A percentile compares a stretch with the other conserved stretches of the same genome.
These are phyloP conservation scores for Ogataea degrootiae DNA, from an alignment of 805 yeast genomes.

Conservation along the genomic window DNA sequence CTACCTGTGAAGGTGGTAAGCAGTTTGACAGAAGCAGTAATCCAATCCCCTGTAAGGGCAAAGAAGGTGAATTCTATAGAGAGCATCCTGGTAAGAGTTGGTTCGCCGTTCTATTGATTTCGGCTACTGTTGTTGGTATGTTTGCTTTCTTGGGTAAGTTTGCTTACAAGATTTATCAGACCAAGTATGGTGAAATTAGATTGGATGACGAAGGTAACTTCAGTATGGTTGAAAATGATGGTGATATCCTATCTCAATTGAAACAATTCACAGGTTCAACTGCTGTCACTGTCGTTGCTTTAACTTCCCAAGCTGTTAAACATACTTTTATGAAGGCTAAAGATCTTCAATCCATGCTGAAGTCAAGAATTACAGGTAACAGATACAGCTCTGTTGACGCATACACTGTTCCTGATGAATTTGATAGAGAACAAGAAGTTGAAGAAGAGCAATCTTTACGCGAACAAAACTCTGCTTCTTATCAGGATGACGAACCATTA, in stretches of 20 bases:
- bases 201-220: constrained; percentile 59
- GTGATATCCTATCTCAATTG: constrained; percentile 16
- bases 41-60: constrained; percentile 79
- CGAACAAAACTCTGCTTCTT: constrained; percentile 10
- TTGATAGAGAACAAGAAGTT: constrained; percentile 5
- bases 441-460: neutral
- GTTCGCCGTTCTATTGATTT: constrained; percentile 37
- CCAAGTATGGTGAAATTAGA: constrained; percentile 73
- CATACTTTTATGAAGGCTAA: constrained; percentile 5
- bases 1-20: constrained; percentile 79
- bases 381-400: constrained; percentile 12
- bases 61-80: constrained; percentile 57
- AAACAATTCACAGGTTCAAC: constrained; percentile 21
- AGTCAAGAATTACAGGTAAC: constrained; percentile 6
- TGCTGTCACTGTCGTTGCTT: constrained; percentile 30
- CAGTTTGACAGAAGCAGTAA: constrained; percentile 51
- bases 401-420: constrained; percentile 20
- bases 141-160: constrained; percentile 37
- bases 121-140: constrained; percentile 52
- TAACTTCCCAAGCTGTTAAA: constrained; percentile 17
- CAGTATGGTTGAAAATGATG: constrained; percentile 29
- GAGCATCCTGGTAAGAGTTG: constrained; percentile 49
- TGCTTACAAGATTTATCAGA: constrained; percentile 16
- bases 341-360: constrained; percentile 3
- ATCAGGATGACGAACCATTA: constrained; percentile 14